Evolutionary conservation across 306 rosid genomes (phyloP).

Genomic region (Vachellia collinsii): DNA sequence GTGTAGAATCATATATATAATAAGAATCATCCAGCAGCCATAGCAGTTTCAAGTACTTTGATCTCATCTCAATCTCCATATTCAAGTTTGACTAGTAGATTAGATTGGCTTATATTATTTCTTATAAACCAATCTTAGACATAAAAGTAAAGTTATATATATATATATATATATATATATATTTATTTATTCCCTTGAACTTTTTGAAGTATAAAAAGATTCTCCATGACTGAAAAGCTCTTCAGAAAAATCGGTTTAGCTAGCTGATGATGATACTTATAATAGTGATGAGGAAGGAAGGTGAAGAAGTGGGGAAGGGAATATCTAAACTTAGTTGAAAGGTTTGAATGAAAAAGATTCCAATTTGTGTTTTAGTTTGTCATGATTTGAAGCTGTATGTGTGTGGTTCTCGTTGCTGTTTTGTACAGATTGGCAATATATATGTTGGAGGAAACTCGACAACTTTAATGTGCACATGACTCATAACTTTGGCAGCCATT

Average conservation of each 20-base stretch:
- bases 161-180: no score
- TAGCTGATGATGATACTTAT: no score
- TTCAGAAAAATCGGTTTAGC: no score
- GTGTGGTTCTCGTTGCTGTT: neutral
- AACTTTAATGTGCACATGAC: conserved; percentile 18
- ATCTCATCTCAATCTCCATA: neutral
- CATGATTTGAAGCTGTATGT: neutral
- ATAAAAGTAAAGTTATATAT: neutral
- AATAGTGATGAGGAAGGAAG: neutral
- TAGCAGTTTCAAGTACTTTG: neutral
- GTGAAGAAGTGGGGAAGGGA: neutral
- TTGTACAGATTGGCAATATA: conserved; percentile 27
- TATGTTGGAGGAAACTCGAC: conserved; percentile 35
- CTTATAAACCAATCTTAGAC: neutral
- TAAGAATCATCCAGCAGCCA: neutral
- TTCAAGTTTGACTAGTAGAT: neutral
- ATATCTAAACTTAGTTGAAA: neutral
- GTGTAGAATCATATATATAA: neutral
- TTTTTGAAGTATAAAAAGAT: neutral
- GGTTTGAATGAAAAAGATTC: neutral
- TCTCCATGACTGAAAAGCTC: neutral
- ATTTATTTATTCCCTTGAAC: no score
- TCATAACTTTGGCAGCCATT: conserved; percentile 22
- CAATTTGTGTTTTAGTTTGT: neutral
- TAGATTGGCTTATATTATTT: neutral